A percentile compares a stretch with the other conserved stretches of the same genome.
Evolutionary conservation across 805 yeast species (phyloP).

Genomic region (Spathaspora arborariae): DNA sequence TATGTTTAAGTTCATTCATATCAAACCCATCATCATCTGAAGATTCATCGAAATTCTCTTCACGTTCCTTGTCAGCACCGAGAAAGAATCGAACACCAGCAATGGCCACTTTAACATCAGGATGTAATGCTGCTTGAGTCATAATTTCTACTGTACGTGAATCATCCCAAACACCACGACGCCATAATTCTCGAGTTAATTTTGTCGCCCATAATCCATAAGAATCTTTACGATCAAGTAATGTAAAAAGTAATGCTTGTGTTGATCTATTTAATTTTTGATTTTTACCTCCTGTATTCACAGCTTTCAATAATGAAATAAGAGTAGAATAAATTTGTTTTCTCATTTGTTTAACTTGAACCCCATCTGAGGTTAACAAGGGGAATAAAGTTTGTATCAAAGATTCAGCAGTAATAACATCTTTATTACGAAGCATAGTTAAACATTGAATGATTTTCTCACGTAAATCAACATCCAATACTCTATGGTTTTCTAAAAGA

Average conservation of each 20-base stretch:
- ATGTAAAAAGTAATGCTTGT: conserved; percentile 86
- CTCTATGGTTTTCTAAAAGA: conserved; percentile 71
- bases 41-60: conserved; percentile 72
- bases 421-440: conserved; percentile 86
- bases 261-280: conserved; percentile 86
- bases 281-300: conserved; percentile 84
- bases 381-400: conserved; percentile 89
- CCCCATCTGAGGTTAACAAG: conserved; percentile 58
- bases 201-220: conserved; percentile 97
- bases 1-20: conserved; percentile 70
- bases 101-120: conserved; percentile 79
- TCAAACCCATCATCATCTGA: conserved; percentile 74
- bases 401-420: conserved; percentile 70
- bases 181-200: conserved; percentile 92
- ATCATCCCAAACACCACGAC: conserved; percentile 98
- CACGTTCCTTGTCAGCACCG: conserved; percentile 94
- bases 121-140: conserved; percentile 92
- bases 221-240: conserved; percentile 70
- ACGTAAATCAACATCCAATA: conserved; percentile 76
- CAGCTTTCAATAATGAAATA: conserved; percentile 71
- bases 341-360: conserved; percentile 78
- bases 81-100: conserved; percentile 90
- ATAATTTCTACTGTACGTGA: conserved; percentile 94
- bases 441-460: conserved; percentile 89
- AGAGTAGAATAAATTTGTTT: conserved; percentile 78